These are phyloP conservation scores for Colletotrichum acutatum DNA, from an alignment of 2,329 filamentous ascomycete genomes.

Conservation along the genomic window DNA sequence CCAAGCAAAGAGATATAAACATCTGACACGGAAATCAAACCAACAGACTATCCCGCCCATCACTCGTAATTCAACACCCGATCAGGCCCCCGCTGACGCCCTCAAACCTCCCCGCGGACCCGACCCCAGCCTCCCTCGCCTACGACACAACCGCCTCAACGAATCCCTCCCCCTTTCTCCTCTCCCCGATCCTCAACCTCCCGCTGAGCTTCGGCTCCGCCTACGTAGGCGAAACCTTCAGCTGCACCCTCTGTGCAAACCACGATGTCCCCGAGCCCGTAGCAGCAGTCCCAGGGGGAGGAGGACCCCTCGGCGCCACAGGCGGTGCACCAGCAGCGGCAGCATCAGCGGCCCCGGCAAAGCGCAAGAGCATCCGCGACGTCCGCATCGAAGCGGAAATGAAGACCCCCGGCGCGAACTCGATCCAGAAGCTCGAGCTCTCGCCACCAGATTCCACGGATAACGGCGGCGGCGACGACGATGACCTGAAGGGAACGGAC, in stretches of 20 bases:
- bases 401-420: constrained; percentile 79
- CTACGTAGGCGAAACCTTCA: constrained; percentile 95
- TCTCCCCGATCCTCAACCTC: constrained; percentile 78
- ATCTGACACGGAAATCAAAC: constrained; percentile 22
- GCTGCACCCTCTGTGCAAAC: constrained; percentile 95
- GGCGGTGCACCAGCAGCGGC: neutral
- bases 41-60: constrained; percentile 83
- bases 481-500: constrained; percentile 51
- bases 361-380: constrained; percentile 70
- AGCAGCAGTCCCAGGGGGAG: constrained; percentile 8
- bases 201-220: constrained; percentile 93
- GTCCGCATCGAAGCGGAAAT: constrained; percentile 91
- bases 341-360: neutral
- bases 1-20: too few species aligned
- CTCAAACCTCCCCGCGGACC: constrained; percentile 58
- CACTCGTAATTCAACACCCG: constrained; percentile 77
- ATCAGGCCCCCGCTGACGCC: constrained; percentile 59
- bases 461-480: neutral
- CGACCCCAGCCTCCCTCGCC: constrained; percentile 75
- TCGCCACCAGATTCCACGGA: constrained; percentile 44
- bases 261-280: constrained; percentile 70
- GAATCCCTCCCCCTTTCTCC: constrained; percentile 65
- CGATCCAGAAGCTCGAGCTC: constrained; percentile 75
- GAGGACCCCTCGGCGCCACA: neutral
- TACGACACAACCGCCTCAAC: constrained; percentile 63